Percentiles rank a stretch among this genome's conserved stretches.
phyloP scores from a whole-genome alignment of 164 flowering plant genomes.

The Annona squamosa region DNA sequence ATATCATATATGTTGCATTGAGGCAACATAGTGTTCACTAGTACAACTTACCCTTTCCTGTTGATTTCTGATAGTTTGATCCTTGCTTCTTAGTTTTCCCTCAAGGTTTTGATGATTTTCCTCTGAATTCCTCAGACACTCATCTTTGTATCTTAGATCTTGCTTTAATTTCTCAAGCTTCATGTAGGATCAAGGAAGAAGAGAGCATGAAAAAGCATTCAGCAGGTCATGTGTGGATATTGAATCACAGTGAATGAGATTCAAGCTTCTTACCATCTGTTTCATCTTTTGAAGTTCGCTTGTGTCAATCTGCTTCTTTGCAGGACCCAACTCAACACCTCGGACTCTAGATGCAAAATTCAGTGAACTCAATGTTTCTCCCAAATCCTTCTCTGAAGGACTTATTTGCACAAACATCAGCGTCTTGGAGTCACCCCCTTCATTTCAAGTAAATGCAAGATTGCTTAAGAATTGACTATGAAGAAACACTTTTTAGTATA shows the following conservation, averaged over 20 bases:
- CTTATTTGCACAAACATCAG: constrained; percentile 93
- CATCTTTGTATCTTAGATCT: constrained; percentile 66
- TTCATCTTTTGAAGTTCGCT: constrained; percentile 70
- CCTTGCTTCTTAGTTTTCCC: constrained; percentile 55
- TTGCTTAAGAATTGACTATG: neutral
- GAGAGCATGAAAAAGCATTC: neutral
- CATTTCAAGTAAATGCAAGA: constrained; percentile 8
- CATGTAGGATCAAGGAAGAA: constrained; percentile 3
- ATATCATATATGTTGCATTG: neutral
- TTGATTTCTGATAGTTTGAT: constrained; percentile 47
- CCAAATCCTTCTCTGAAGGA: constrained; percentile 66
- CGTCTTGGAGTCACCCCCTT: constrained; percentile 88
- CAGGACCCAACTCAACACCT: constrained; percentile 83
- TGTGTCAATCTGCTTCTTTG: constrained; percentile 66
- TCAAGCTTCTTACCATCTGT: constrained; percentile 38
- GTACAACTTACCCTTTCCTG: constrained; percentile 38
- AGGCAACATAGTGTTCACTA: neutral
- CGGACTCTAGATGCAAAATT: constrained; percentile 85
- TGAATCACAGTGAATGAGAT: neutral
- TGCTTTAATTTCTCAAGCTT: constrained; percentile 75
- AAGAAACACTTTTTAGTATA: neutral
- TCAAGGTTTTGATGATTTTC: constrained; percentile 63
- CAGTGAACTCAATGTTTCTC: constrained; percentile 83
- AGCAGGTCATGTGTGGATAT: neutral
- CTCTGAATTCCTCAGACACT: constrained; percentile 54